Base-by-base conservation (phyloP, 148 eudicot genomes). In the Rhododendron mucronatum region DNA sequence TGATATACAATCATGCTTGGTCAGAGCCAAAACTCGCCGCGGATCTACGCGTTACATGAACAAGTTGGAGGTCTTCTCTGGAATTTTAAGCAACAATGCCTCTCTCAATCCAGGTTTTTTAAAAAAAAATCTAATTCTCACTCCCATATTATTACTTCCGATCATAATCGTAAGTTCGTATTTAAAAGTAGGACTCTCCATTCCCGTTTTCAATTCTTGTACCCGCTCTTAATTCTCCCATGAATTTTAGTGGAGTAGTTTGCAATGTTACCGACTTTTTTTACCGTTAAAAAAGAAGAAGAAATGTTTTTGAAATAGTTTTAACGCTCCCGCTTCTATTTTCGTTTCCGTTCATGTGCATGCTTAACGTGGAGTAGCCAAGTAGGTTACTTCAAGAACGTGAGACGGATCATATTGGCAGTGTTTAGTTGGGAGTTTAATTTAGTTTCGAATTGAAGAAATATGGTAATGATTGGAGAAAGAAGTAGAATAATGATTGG, bases 11-110 rank as follows among this genome's bases (percentile, higher is more conserved):
- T 92, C 99, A 44, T 96, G 99, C 86, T 55, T 92, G 87, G 91
- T 90, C 65, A 93, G 99, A 89, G 93, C 99, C 67, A 75, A 84
- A 44, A 91, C 94, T 28, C 98, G 88, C 45, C 99, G 94, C 57
- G 99, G 99, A 73, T 96, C 99, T 0, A 94, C 97, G 39, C 92
- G 83, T 81, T 92, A 86, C 88, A 96, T 96, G 99, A 88, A 23
- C 90, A 93, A 92, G 57, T 41, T 53, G 37, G 96, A 93, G 78
- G 88, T 85, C 74, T 96, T 96, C 88, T 88, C 92, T 44, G 99
- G 99, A 26, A 95, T 96, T 78, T 91, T 96, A 78, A 94, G 95
- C 90, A 93, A 93, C 90, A 91, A 94, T 87, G 90, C 92, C 83
- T 89, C 96, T 23, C 87, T 92, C 5, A 96, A 96, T 86, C 99